These are phyloP conservation scores for Nitzschia sp. DNA, from an alignment of 108 stramenopile genomes.

Conservation along the genomic window DNA sequence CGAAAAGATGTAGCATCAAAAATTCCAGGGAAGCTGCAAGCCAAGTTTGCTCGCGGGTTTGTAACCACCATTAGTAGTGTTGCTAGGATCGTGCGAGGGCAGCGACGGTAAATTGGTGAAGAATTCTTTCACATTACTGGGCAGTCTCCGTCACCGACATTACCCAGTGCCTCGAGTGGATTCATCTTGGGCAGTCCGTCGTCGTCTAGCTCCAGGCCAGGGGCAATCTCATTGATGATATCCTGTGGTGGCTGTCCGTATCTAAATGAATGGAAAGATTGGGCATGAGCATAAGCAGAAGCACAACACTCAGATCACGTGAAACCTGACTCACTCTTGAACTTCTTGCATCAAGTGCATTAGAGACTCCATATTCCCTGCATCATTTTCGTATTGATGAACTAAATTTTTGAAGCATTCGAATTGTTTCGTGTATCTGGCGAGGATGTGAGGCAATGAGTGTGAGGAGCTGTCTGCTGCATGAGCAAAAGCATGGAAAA, in stretches of 20 bases:
- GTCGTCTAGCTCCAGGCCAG: conserved; percentile 91
- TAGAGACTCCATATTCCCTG: conserved; percentile 83
- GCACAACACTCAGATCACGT: neutral
- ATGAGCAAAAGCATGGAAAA: too few species aligned
- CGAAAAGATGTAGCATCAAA: too few species aligned
- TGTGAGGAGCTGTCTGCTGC: too few species aligned
- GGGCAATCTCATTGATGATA: conserved; percentile 96
- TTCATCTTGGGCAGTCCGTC: conserved; percentile 94
- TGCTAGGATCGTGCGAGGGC: too few species aligned
- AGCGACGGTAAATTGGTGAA: too few species aligned
- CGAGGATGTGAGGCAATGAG: too few species aligned
- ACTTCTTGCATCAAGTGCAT: conserved; percentile 92
- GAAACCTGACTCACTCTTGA: conserved; percentile 64
- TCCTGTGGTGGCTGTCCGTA: conserved; percentile 95
- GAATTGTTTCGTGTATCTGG: conserved; percentile 83
- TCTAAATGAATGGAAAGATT: conserved; percentile 14
- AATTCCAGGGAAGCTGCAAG: too few species aligned
- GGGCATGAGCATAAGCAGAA: neutral
- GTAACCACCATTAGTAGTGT: too few species aligned
- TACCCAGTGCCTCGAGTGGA: conserved; percentile 5
- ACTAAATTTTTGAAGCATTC: conserved; percentile 90
- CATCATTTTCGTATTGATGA: conserved; percentile 90
- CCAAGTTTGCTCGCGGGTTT: too few species aligned
- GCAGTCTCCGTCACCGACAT: conserved; percentile 26
- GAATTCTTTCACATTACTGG: conserved; percentile 30